Evolutionary conservation across 306 rosid genomes (phyloP), one percentile per base, ranked within the genome.

Genomic region (Malus asiatica): DNA sequence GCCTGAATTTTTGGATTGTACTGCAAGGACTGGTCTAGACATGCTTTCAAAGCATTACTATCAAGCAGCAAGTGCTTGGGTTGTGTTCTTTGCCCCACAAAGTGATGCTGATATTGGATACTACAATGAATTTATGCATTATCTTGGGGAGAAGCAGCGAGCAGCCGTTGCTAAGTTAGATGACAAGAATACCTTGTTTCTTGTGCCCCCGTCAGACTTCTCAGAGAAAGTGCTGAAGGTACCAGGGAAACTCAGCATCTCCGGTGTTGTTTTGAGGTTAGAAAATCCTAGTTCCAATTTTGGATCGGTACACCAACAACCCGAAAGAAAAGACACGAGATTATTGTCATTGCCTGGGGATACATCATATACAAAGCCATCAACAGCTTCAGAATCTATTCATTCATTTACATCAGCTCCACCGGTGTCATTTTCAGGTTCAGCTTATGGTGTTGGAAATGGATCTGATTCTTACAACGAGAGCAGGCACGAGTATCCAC

Each of bases 31-130:
- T 70, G 82, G 98, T 79, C 81, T 95, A 73, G 99, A 95, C 81
- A 95, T 95, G 97, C 99, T 95, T 76, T 84, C 97, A 51, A 89
- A 92, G 90, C 99, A 95, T 88, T 95, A 95, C 80, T 88, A 90
- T 79, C 98, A 95, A 83, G 99, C 98, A 46, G 90, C 91, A 74
- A 90, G 89, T 63, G 96, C 97, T 74, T 95, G 97, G 99, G 99
- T 92, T 84, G 91, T 95, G 77, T 95, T 92, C 84, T 95, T 95
- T 83, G 96, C 91, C 76, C 99, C 99, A 44, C 96, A 88, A 89
- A 83, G 92, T 67, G 99, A 95, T 81, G 83, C 90, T 76, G 98
- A 92, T 81, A 89, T 95, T 63, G 91, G 85, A 77, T 83, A 79
- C 86, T 95, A 95, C 84, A 92, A 92, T 35, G 99, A 92, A 80